phyloP scores from a whole-genome alignment of 2,329 filamentous ascomycete genomes.

The Dactylella cylindrospora region DNA sequence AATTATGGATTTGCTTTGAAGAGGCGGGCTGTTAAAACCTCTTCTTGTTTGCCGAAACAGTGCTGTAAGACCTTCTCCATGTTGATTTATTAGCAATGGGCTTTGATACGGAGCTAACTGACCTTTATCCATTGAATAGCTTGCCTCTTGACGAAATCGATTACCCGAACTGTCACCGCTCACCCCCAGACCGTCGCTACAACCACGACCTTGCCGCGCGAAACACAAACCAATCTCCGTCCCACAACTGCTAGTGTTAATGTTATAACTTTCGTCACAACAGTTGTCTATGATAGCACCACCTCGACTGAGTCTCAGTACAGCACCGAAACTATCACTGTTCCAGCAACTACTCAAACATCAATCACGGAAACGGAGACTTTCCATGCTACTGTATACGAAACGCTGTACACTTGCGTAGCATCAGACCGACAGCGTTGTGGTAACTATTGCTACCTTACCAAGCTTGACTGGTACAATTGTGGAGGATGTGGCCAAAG shows the following conservation, averaged over 20 bases:
- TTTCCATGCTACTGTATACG: constrained; percentile 5
- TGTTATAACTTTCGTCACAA: constrained; percentile 20
- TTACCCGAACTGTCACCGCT: constrained; percentile 22
- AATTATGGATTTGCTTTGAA: constrained; percentile 8
- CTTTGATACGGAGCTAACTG: too few species aligned
- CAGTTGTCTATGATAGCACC: constrained; percentile 11
- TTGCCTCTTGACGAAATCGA: constrained; percentile 23
- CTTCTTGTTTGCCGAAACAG: constrained; percentile 11
- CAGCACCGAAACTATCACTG: constrained; percentile 27
- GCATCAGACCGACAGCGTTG: constrained; percentile 6
- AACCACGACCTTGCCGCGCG: constrained; percentile 20
- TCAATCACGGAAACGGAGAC: constrained; percentile 17
- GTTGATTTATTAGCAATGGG: too few species aligned
- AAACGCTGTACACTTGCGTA: constrained; percentile 7
- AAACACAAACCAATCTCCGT: constrained; percentile 5
- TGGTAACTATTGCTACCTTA: constrained; percentile 10
- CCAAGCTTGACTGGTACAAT: constrained; percentile 17
- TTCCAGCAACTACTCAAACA: constrained; percentile 3
- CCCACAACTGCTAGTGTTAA: constrained; percentile 19
- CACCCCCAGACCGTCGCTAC: constrained; percentile 8
- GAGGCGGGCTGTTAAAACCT: constrained; percentile 6
- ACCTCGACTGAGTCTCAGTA: constrained; percentile 18
- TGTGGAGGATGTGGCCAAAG: constrained; percentile 16
- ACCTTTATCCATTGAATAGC: constrained; percentile 10
- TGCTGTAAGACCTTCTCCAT: constrained; percentile 24